phyloP scores from a whole-genome alignment of 495 filamentous ascomycete genomes.

The Hypomontagnella monticulosa region DNA sequence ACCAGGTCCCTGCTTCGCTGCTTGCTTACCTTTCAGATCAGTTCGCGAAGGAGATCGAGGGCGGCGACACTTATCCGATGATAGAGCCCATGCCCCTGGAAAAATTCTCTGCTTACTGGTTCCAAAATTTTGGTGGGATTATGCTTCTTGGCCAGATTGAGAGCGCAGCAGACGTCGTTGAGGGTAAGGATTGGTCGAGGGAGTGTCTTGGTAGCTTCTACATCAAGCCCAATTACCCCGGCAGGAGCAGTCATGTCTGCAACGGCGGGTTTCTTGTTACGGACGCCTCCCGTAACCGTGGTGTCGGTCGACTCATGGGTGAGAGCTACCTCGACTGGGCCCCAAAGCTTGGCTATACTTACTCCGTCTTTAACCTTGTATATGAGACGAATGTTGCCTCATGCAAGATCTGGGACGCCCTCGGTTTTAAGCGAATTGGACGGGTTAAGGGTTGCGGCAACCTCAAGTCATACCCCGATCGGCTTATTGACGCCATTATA shows the following conservation, averaged over 20 bases:
- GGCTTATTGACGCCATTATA: slow-evolving; percentile 93
- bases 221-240: slow-evolving; percentile 97
- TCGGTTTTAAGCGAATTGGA: slow-evolving; percentile 98
- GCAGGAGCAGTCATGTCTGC: slow-evolving; percentile 93
- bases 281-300: slow-evolving; percentile 85
- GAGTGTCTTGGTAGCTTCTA: slow-evolving; percentile 94
- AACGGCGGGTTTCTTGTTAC: slow-evolving; percentile 96
- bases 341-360: slow-evolving; percentile 91
- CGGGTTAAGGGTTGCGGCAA: slow-evolving; percentile 88
- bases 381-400: slow-evolving; percentile 98
- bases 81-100: slow-evolving; percentile 77
- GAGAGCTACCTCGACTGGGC: slow-evolving; percentile 96
- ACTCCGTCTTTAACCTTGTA: slow-evolving; percentile 97
- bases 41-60: slow-evolving; percentile 93
- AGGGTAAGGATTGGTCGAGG: slow-evolving; percentile 83
- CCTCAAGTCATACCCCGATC: slow-evolving; percentile 80
- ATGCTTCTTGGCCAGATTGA: slow-evolving; percentile 88
- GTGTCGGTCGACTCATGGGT: slow-evolving; percentile 92
- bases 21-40: slow-evolving; percentile 84
- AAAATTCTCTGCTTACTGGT: slow-evolving; percentile 90
- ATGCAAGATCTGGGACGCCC: slow-evolving; percentile 93
- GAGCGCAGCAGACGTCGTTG: slow-evolving; percentile 63
- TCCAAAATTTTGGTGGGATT: slow-evolving; percentile 91
- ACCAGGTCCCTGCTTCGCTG: slow-evolving; percentile 77
- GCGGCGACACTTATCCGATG: slow-evolving; percentile 97